Conservation (phyloP, 768 basidiomycete species). For the Cyclocybe cylindracea region DNA sequence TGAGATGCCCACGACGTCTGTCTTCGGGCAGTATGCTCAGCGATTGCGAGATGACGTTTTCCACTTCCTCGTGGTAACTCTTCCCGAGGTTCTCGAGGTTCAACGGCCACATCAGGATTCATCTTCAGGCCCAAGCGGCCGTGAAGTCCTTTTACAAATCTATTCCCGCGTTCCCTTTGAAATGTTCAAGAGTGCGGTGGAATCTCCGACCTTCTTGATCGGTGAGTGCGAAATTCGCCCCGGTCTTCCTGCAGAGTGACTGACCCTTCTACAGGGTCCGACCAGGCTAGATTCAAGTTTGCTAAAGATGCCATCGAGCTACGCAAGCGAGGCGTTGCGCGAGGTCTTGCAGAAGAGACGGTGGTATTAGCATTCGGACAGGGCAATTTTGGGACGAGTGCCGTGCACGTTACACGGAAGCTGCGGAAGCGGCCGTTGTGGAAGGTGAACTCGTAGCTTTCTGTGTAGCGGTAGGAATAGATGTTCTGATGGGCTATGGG, state of each 20-base stretch:
- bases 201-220: constrained; percentile 78
- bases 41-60: constrained; percentile 76
- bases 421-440: constrained; percentile 81
- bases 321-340: constrained; percentile 76
- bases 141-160: constrained; percentile 71
- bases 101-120: constrained; percentile 38
- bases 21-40: constrained; percentile 80
- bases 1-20: constrained; percentile 49
- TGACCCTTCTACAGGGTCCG: constrained; percentile 55
- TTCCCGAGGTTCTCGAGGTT: constrained; percentile 67
- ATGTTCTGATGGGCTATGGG: neutral
- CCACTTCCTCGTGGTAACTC: constrained; percentile 72
- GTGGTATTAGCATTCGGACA: constrained; percentile 90
- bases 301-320: constrained; percentile 87
- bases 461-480: neutral
- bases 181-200: constrained; percentile 80
- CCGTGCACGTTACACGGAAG: constrained; percentile 88
- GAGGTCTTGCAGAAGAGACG: constrained; percentile 79
- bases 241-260: constrained; percentile 11
- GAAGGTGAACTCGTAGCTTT: constrained; percentile 71
- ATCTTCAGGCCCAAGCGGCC: constrained; percentile 49
- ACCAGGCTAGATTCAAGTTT: constrained; percentile 89
- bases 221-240: constrained; percentile 42
- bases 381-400: constrained; percentile 63
- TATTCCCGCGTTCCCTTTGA: constrained; percentile 86